These are phyloP conservation scores for Piromyces finnis DNA, from an alignment of 192 early-diverging fungal genomes.

Conservation along the genomic window DNA sequence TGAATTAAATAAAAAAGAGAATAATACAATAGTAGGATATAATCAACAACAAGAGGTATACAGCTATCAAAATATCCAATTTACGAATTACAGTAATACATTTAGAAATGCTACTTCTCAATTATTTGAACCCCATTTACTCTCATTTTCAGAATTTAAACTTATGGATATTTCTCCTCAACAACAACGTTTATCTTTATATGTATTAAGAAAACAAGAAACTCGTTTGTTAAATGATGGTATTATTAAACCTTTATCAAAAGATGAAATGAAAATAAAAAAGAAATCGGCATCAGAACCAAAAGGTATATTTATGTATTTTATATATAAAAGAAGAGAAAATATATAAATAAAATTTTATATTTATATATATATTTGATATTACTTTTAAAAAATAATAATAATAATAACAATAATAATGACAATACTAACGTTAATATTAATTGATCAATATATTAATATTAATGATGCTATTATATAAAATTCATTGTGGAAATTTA, in stretches of 20 bases:
- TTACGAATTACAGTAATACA: not conserved
- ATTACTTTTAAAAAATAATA: too few species aligned
- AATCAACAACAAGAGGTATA: too few species aligned
- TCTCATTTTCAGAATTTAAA: not conserved
- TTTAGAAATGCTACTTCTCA: not conserved
- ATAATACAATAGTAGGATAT: too few species aligned
- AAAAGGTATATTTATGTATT: not conserved
- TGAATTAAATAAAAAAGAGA: too few species aligned
- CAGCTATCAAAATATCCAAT: not conserved
- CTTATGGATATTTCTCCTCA: not conserved
- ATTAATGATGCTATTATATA: too few species aligned
- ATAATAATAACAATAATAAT: too few species aligned
- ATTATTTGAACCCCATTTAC: not conserved
- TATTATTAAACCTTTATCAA: not conserved
- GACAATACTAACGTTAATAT: too few species aligned
- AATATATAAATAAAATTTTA: not conserved
- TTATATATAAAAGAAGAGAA: not conserved
- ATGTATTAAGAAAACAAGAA: not conserved
- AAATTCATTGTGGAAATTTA: too few species aligned
- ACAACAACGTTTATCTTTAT: not conserved
- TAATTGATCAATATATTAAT: too few species aligned
- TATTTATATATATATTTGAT: too few species aligned
- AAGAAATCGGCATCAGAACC: not conserved
- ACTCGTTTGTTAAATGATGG: not conserved
- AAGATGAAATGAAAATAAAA: not conserved